Evolutionary conservation across 768 basidiomycete genomes (phyloP), one percentile per base, ranked within the genome.

Genomic region (Amanita exitialis): DNA sequence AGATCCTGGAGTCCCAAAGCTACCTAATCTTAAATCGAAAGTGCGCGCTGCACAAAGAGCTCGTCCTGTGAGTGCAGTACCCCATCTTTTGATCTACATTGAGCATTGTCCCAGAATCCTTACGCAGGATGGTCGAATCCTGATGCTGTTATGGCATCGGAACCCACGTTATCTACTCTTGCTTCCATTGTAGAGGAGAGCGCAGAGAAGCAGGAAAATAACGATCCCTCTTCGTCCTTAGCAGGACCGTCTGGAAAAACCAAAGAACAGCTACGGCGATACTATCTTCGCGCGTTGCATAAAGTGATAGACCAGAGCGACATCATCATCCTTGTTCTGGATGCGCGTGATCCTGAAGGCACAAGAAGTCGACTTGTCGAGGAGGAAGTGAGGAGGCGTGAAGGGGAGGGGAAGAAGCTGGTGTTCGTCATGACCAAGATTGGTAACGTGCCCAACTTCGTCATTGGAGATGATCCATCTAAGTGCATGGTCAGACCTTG

Each of bases 401-500:
- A 94, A 62, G 72, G 71, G 20, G 89, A 95, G 55, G 89, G 93
- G 6, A 99, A 99, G 73, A 88, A 82, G 62, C 69, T 98, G 27
- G 82, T 99, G 2, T 90, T 92, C 49, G 90, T 97, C 2, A 64
- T 99, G n/a, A 98, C 97, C 66, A 97, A 99, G 70, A 87, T 96
- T 52, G 95, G 95, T 92, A 49, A 49, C n/a, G 15, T 38, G 5
- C 25, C 18, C 13, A n/a, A 16, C 15, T 54, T 52, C 4, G 83
- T 67, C 12, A 18, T 44, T n/a, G 15, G 13, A 43, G 18, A 20
- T 20, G 48, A 27, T 34, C 51, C 39, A 20, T 45, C 36, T 18
- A 37, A 49, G 15, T 43, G 18, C 18, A n/a, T 47, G 10, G 38
- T 27, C 57, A 96, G 94, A 97, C 65, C 79, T 99, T 16, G 84